Base-by-base conservation (phyloP, 495 filamentous ascomycete genomes). In the Filosporella fistucella region DNA sequence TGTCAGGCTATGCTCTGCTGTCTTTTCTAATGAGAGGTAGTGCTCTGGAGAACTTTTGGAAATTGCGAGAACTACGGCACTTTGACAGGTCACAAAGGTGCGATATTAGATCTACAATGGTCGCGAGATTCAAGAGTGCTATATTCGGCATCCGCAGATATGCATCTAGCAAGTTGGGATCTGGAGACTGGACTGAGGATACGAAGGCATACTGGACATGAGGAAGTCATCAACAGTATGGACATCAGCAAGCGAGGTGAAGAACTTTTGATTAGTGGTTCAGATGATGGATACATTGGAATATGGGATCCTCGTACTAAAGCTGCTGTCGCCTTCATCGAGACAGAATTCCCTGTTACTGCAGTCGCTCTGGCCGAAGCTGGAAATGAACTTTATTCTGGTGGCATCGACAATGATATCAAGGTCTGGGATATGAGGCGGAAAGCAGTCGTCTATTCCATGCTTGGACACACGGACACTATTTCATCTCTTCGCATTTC, bases 281-380 rank as follows among this genome's bases (percentile, higher is more conserved):
- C 85, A 57, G 91, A 99, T 59, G 93, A 99, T 65, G 91, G 91
- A 6, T 87, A 80, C 56, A 89, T 97, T 51, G 91, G 90, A 22
- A 88, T 96, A 22, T 99, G 94, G 94, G 93, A 99, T 61, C 89
- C 93, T 28, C 78, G 94, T 47, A 87, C 91, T 49, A 99, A 96
- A 62, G 77, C 86, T 34, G 90, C 88, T 1, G 75, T 88, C 30
- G 87, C 94, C 51, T 93, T 85, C 61, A 81, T 97, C 42, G 80
- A 91, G 61, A 96, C 91, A 1, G 86, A 94, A 41, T 93, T 95
- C 41, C 93, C 94, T 5, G 82, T 99, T 54, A 96, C 91, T 0
- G 86, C 91, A 0, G 83, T 97, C 0, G 89, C 91, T 3, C 65
- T 96, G 6, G 84, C 90, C 4, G 91, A 96, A 66, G 88, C 89